These are phyloP conservation scores for Gynandropsis gynandra DNA, from an alignment of 345 rosid species.

Conservation along the genomic window DNA sequence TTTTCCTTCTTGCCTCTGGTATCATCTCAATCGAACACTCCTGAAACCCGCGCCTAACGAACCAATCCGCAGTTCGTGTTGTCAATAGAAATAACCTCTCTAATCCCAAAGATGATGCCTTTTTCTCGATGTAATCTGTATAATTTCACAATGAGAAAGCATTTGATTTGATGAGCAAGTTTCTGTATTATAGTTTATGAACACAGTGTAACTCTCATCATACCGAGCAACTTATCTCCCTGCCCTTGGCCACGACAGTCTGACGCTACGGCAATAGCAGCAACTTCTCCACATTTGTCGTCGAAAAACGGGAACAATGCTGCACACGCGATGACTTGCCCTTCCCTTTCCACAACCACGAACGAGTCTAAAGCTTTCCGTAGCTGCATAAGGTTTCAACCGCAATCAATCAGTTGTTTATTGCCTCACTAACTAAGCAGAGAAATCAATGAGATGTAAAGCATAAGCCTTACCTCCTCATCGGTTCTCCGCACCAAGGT, in stretches of 20 bases:
- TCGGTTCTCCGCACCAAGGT: slow-evolving; percentile 58
- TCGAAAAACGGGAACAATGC: slow-evolving; percentile 79
- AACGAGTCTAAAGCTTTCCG: slow-evolving; percentile 55
- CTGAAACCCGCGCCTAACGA: slow-evolving; percentile 65
- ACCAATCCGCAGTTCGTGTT: slow-evolving; percentile 94
- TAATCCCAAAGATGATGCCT: slow-evolving; percentile 63
- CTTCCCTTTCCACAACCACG: slow-evolving; percentile 81
- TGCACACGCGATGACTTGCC: slow-evolving; percentile 88
- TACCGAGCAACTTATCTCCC: slow-evolving; percentile 94
- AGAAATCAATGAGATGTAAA: slow-evolving; percentile 1
- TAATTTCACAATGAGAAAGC: background rate
- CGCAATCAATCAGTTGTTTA: too few relatives aligned
- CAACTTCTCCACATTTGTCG: slow-evolving; percentile 88
- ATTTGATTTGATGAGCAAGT: too few relatives aligned
- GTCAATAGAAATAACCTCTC: slow-evolving; percentile 73
- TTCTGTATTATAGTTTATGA: too few relatives aligned
- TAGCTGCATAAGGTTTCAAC: slow-evolving; percentile 56
- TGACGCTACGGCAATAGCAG: slow-evolving; percentile 84
- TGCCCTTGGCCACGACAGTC: slow-evolving; percentile 97
- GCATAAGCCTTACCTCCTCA: slow-evolving; percentile 50
- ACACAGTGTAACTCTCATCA: too few relatives aligned
- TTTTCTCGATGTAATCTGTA: slow-evolving; percentile 88
- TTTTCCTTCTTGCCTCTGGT: slow-evolving; percentile 63
- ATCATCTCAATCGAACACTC: slow-evolving; percentile 67
- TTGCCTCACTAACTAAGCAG: too few relatives aligned